Evolutionary conservation across 345 rosid genomes (phyloP).

Genomic region (Gynandropsis gynandra): DNA sequence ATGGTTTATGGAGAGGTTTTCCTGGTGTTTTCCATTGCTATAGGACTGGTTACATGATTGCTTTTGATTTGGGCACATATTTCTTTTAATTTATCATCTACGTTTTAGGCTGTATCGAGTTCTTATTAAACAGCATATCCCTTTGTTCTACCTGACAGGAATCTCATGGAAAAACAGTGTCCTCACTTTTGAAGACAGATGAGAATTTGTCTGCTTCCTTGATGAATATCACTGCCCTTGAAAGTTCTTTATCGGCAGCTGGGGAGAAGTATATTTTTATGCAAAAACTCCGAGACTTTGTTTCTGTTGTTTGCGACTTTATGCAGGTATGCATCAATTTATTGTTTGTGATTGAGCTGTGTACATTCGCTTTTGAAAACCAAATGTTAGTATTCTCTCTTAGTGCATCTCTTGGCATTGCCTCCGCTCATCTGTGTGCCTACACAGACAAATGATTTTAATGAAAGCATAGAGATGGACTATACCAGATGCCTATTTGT

Average conservation of each 20-base stretch:
- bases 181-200: slow-evolving; percentile 59
- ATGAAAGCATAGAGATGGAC: background rate
- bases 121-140: slow-evolving; percentile 18
- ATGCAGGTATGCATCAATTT: slow-evolving; percentile 76
- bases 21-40: slow-evolving; percentile 6
- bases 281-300: slow-evolving; percentile 96
- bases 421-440: slow-evolving; percentile 15
- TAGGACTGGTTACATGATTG: slow-evolving; percentile 9
- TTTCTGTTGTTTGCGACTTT: slow-evolving; percentile 92
- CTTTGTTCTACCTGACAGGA: slow-evolving; percentile 44
- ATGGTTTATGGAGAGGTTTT: background rate
- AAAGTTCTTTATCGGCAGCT: slow-evolving; percentile 69
- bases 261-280: slow-evolving; percentile 98
- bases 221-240: slow-evolving; percentile 64
- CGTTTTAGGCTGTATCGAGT: background rate
- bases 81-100: background rate
- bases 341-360: slow-evolving; percentile 21
- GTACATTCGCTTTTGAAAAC: slow-evolving; percentile 8
- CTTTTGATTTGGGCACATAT: background rate
- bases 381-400: slow-evolving; percentile 9
- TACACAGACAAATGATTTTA: slow-evolving; percentile 10
- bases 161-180: slow-evolving; percentile 57
- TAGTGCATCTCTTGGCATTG: slow-evolving; percentile 11
- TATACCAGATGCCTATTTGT: background rate
- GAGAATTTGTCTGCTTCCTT: slow-evolving; percentile 84